A percentile compares a stretch with the other conserved stretches of the same genome.
phyloP scores from a whole-genome alignment of 495 filamentous ascomycete genomes.

The Aspergillus nidulans region DNA sequence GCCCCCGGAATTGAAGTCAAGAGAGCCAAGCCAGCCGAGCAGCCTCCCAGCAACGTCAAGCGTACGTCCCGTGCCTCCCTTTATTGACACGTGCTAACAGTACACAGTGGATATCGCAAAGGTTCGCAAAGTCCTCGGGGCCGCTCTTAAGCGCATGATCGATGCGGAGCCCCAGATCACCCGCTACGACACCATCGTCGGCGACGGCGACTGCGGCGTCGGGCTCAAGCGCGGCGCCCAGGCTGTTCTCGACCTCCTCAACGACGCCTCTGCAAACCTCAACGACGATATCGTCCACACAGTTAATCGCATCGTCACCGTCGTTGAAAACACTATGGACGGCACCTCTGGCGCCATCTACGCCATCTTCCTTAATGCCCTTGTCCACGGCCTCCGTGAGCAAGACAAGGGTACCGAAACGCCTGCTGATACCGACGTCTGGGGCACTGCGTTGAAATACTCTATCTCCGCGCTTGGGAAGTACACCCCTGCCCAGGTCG shows the following conservation, averaged over 20 bases:
- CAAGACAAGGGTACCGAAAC: constrained; percentile 47
- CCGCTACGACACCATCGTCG: constrained; percentile 84
- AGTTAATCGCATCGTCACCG: constrained; percentile 68
- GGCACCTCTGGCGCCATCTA: constrained; percentile 94
- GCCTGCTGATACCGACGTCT: constrained; percentile 52
- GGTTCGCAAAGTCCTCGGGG: constrained; percentile 56
- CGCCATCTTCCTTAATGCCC: constrained; percentile 91
- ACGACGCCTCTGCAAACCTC: constrained; percentile 42
- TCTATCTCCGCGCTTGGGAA: constrained; percentile 66
- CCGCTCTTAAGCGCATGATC: constrained; percentile 69
- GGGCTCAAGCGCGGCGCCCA: constrained; percentile 88
- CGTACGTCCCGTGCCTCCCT: constrained; percentile 30
- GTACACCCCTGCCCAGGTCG: constrained; percentile 86
- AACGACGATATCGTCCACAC: constrained; percentile 67
- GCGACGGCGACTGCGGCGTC: constrained; percentile 93
- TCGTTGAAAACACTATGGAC: constrained; percentile 90
- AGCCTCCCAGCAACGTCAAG: constrained; percentile 66
- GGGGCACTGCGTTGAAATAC: constrained; percentile 68
- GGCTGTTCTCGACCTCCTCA: constrained; percentile 66
- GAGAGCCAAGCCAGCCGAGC: constrained; percentile 50
- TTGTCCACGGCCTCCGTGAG: constrained; percentile 68
- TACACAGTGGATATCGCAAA: constrained; percentile 54
- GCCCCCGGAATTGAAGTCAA: constrained; percentile 42
- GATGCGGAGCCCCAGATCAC: constrained; percentile 79
- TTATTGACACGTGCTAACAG: constrained; percentile 13